Percentiles rank a stretch among this genome's conserved stretches.
phyloP scores from a whole-genome alignment of 768 basidiomycete species.

The Collybia sordida region DNA sequence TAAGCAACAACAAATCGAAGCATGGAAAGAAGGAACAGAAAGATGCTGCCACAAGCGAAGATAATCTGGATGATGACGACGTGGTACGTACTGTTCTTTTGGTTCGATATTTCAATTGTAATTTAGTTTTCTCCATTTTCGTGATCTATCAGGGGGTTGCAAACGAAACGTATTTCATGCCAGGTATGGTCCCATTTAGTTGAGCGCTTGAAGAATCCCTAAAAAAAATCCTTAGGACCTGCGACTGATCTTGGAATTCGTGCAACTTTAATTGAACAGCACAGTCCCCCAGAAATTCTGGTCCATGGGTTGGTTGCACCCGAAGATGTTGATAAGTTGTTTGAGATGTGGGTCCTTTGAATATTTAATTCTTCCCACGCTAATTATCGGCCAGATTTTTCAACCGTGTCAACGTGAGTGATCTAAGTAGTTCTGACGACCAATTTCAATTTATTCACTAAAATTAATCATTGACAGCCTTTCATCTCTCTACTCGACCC shows the following conservation, averaged over 20 bases:
- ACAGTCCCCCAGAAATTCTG: constrained; percentile 79
- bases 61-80: constrained; percentile 60
- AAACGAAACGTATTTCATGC: constrained; percentile 77
- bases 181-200: constrained; percentile 42
- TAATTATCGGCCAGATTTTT: constrained; percentile 54
- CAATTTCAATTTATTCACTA: background rate
- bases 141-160: constrained; percentile 61
- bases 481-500: constrained; percentile 80
- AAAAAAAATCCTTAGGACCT: constrained; percentile 45
- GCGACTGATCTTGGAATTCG: constrained; percentile 70
- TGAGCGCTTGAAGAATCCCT: background rate
- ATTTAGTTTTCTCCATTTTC: background rate
- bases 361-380: constrained; percentile 5
- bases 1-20: constrained; percentile 53
- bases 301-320: constrained; percentile 78
- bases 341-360: constrained; percentile 61
- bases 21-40: constrained; percentile 36
- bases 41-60: constrained; percentile 34
- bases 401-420: constrained; percentile 62
- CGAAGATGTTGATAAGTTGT: constrained; percentile 80
- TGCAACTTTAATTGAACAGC: constrained; percentile 71
- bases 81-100: constrained; percentile 43
- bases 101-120: constrained; percentile 9
- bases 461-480: constrained; percentile 34
- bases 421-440: background rate